A percentile compares a stretch with the other conserved stretches of the same genome.
Conservation (phyloP, 1,139 yeast species). For the Yamadazyma epiphylla region DNA sequence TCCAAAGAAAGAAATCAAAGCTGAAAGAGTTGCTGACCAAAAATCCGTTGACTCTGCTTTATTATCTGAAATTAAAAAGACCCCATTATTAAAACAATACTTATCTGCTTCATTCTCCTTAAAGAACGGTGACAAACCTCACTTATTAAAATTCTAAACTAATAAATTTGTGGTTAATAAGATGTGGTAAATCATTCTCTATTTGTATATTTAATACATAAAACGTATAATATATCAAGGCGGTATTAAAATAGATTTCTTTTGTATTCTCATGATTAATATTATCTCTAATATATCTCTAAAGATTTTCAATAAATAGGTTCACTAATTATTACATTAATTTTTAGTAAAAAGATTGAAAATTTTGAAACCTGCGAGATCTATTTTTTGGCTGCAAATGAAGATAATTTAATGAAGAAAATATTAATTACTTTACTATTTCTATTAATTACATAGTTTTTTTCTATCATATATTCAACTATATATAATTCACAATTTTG, state of each 20-base stretch:
- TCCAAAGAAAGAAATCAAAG: slow-evolving; percentile 83
- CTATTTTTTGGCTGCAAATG: too few species aligned
- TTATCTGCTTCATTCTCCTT: slow-evolving; percentile 95
- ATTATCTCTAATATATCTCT: too few species aligned
- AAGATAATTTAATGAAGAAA: too few species aligned
- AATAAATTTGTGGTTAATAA: slow-evolving; percentile 6
- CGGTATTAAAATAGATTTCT: not conserved
- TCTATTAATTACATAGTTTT: too few species aligned
- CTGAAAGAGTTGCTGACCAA: slow-evolving; percentile 98
- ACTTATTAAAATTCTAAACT: slow-evolving; percentile 90
- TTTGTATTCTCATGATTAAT: too few species aligned
- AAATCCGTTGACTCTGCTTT: slow-evolving; percentile 94
- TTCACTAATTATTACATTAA: too few species aligned
- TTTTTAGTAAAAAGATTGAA: too few species aligned
- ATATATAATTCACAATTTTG: slow-evolving; percentile 5
- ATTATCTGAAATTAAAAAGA: slow-evolving; percentile 92
- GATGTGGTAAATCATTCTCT: slow-evolving; percentile 15
- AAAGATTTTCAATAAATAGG: too few species aligned
- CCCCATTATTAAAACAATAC: slow-evolving; percentile 97
- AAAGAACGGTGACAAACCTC: slow-evolving; percentile 99
- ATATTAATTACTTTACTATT: too few species aligned
- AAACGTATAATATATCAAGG: slow-evolving; percentile 8
- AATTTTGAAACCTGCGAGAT: too few species aligned
- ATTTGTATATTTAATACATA: slow-evolving; percentile 39
- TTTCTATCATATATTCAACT: too few species aligned